Percentiles rank a stretch among this genome's conserved stretches.
phyloP scores from a whole-genome alignment of 345 rosid species.

The Aegle marmelos region DNA sequence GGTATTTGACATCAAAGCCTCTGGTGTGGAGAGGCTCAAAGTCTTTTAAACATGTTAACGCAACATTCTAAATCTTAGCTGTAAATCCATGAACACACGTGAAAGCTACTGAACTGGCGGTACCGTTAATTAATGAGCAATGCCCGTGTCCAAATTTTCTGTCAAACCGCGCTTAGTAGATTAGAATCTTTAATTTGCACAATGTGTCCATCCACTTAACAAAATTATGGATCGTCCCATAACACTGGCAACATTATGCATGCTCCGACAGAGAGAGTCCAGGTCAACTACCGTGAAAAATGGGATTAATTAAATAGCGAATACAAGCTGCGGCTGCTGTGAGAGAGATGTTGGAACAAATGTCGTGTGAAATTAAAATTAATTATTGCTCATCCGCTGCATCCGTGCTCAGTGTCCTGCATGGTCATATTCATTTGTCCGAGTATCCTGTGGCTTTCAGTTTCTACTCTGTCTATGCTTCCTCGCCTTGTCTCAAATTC shows the following conservation, averaged over 20 bases:
- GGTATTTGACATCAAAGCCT: too few relatives aligned
- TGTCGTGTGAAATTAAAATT: background rate
- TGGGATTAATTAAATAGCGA: too few relatives aligned
- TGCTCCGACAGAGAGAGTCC: background rate
- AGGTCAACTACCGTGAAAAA: background rate
- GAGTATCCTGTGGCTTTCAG: background rate
- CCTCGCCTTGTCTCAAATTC: background rate
- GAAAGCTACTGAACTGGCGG: background rate
- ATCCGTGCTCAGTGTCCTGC: background rate
- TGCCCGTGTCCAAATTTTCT: background rate
- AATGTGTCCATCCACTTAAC: background rate
- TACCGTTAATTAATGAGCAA: background rate
- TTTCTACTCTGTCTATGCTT: background rate
- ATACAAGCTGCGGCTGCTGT: background rate
- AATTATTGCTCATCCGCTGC: background rate
- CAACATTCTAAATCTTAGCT: background rate
- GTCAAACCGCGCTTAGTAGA: background rate
- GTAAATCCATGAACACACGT: background rate
- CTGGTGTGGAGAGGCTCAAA: too few relatives aligned
- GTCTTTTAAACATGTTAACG: background rate
- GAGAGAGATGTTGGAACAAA: background rate
- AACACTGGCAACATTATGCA: too few relatives aligned
- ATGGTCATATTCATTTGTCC: background rate
- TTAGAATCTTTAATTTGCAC: too few relatives aligned
- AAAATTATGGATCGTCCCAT: too few relatives aligned